Conservation (phyloP, 2,329 filamentous ascomycete species). For the Truncatella angustata region DNA sequence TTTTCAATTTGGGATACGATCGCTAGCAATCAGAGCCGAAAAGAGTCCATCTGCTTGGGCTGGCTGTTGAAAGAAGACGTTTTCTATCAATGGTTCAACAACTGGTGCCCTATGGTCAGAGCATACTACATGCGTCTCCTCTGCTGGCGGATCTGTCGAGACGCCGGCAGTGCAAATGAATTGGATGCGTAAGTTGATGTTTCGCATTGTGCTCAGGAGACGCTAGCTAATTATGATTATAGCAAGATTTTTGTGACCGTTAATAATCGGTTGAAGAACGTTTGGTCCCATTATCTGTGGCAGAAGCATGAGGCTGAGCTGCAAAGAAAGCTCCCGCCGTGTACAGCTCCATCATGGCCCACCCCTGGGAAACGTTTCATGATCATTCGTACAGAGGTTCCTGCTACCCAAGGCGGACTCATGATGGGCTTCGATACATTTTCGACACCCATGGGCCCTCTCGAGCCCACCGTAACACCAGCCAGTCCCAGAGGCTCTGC, state of each 20-base stretch:
- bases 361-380: conserved; percentile 83
- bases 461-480: not conserved
- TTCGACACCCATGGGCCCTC: conserved; percentile 18
- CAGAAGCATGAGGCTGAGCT: conserved; percentile 66
- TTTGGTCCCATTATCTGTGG: conserved; percentile 79
- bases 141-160: conserved; percentile 84
- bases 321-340: conserved; percentile 56
- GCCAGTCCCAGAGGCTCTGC: conserved; percentile 2
- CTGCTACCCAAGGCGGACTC: conserved; percentile 44
- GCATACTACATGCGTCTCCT: conserved; percentile 89
- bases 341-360: conserved; percentile 78
- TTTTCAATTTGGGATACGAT: conserved; percentile 78
- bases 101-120: conserved; percentile 95
- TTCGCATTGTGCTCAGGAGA: not conserved
- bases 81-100: conserved; percentile 82
- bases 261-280: conserved; percentile 64
- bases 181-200: conserved; percentile 63
- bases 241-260: conserved; percentile 70
- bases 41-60: conserved; percentile 66
- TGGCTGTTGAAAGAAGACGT: conserved; percentile 74
- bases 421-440: conserved; percentile 51
- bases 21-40: conserved; percentile 62
- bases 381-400: conserved; percentile 78
- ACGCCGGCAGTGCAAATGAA: conserved; percentile 63
- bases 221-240: conserved; percentile 22